Percentiles rank a stretch among this genome's conserved stretches.
Evolutionary conservation across 345 rosid species (phyloP).

Genomic region (Salix exigua): DNA sequence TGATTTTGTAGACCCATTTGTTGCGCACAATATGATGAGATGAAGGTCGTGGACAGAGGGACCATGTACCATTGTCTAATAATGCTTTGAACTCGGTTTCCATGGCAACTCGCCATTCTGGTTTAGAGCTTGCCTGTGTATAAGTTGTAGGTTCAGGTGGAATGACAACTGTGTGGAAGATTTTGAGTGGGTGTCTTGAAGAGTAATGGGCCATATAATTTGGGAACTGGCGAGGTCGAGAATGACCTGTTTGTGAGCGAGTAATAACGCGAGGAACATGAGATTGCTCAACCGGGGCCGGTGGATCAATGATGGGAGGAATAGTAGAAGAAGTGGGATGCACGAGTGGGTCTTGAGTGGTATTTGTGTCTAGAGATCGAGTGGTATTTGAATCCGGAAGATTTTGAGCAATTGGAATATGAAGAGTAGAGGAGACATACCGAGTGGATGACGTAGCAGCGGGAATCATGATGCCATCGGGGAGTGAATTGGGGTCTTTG

Average conservation of each 20-base stretch:
- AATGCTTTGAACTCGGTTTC: too few relatives aligned
- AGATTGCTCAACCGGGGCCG: background rate
- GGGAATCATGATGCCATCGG: background rate
- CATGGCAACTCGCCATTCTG: too few relatives aligned
- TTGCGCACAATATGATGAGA: too few relatives aligned
- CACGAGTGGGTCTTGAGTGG: too few relatives aligned
- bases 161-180: too few relatives aligned
- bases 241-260: background rate
- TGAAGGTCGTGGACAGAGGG: too few relatives aligned
- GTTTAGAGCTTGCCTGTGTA: background rate
- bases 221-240: background rate
- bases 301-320: background rate
- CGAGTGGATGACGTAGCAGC: background rate
- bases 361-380: too few relatives aligned
- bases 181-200: background rate
- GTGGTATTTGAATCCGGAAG: too few relatives aligned
- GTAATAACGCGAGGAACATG: accelerated
- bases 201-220: background rate
- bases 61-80: too few relatives aligned
- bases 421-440: background rate
- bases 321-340: too few relatives aligned
- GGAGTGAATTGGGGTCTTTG: background rate
- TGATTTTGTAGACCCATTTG: too few relatives aligned
- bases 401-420: accelerated
- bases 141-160: accelerated